Conservation (phyloP, 768 basidiomycete genomes). For the Boletus patriciae region DNA sequence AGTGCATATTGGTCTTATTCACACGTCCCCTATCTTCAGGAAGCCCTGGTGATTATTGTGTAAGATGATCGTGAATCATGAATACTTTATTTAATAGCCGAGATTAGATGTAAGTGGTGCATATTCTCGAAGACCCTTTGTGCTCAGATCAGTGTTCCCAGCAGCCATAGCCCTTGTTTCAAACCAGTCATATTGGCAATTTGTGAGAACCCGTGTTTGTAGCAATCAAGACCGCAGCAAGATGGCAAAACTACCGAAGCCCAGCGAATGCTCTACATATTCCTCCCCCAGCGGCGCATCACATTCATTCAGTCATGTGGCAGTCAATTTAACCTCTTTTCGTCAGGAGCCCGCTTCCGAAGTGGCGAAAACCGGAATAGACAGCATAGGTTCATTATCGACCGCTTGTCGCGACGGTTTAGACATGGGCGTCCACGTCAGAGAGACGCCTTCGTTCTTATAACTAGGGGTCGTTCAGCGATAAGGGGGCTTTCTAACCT, state of each 20-base stretch:
- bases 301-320: background rate
- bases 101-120: background rate
- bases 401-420: background rate
- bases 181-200: too few species aligned
- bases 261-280: background rate
- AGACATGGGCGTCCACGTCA: background rate
- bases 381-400: background rate
- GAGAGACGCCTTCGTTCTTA: background rate
- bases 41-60: background rate
- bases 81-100: background rate
- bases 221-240: background rate
- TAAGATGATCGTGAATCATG: background rate
- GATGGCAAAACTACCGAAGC: background rate
- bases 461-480: background rate
- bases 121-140: background rate
- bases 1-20: background rate
- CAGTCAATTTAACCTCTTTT: background rate
- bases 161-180: background rate
- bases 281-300: background rate
- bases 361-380: background rate
- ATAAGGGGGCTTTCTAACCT: background rate
- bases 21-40: background rate
- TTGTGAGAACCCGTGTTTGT: background rate
- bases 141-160: background rate
- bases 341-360: background rate